Percentiles rank a stretch among this genome's conserved stretches.
Evolutionary conservation across 192 early-diverging fungal genomes (phyloP).

Genomic region (Phycomyces blakesleeanus): DNA sequence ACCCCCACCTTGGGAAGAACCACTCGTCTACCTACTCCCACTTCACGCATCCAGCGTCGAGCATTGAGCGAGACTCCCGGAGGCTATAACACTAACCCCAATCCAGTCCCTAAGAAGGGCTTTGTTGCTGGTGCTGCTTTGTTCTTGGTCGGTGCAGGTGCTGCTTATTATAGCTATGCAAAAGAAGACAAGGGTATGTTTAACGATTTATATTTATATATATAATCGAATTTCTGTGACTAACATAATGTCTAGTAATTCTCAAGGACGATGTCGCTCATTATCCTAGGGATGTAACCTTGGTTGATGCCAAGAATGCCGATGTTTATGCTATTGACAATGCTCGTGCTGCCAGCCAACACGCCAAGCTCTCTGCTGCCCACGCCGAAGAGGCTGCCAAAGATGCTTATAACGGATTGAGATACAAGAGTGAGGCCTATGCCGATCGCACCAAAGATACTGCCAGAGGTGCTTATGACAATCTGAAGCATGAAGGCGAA

Average conservation of each 20-base stretch:
- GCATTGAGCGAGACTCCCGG: neutral
- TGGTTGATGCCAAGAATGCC: no score
- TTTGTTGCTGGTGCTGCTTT: neutral
- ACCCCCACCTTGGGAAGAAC: neutral
- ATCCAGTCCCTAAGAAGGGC: neutral
- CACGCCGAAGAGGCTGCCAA: neutral
- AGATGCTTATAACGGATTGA: neutral
- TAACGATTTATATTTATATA: neutral
- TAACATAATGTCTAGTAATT: neutral
- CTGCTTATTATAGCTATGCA: constrained; percentile 3
- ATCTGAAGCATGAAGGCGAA: neutral
- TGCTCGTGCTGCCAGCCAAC: neutral
- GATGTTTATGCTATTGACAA: no score
- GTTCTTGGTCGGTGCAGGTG: neutral
- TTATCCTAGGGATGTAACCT: no score
- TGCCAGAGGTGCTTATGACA: neutral
- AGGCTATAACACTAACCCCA: neutral
- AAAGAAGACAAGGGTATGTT: constrained; percentile 3
- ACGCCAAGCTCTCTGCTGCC: neutral
- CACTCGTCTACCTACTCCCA: neutral
- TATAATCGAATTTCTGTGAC: neutral
- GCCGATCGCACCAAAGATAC: neutral
- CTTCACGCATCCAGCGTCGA: neutral
- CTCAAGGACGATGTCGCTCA: no score
- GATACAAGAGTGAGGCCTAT: neutral